A percentile compares a stretch with the other conserved stretches of the same genome.
Conservation (phyloP, 2,329 filamentous ascomycete species). For the Penicillium sp. region DNA sequence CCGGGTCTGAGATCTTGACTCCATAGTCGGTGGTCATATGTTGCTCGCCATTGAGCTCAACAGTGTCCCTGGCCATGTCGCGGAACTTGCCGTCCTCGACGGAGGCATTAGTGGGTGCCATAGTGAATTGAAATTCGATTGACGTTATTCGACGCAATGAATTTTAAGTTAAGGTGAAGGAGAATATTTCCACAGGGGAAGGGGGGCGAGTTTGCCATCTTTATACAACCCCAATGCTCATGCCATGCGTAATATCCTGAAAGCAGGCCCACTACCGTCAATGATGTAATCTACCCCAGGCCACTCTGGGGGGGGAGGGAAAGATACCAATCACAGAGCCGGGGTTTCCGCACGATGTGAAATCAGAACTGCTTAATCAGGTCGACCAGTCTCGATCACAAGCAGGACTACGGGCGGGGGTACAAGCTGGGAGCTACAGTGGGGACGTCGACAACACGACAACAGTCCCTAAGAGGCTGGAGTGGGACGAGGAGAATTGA, state of each 20-base stretch:
- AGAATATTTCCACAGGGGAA: not conserved
- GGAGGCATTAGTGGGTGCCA: conserved; percentile 11
- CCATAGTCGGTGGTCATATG: conserved; percentile 76
- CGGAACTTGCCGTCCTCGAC: conserved; percentile 51
- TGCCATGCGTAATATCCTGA: not conserved
- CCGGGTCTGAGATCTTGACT: conserved; percentile 68
- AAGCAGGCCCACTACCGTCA: not conserved
- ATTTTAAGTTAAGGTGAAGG: not conserved
- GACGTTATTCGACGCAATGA: not conserved
- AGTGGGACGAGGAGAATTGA: not conserved
- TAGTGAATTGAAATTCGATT: conserved; percentile 1
- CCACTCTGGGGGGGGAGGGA: not conserved
- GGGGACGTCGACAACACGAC: not conserved
- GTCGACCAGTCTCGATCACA: not conserved
- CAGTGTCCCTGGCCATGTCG: conserved; percentile 59
- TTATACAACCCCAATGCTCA: not conserved
- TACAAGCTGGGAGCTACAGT: not conserved
- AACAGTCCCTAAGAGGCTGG: not conserved
- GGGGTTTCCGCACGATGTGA: not conserved
- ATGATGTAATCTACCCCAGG: conserved; percentile 15
- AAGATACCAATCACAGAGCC: not conserved
- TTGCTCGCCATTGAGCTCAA: conserved; percentile 57
- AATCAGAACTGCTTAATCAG: conserved; percentile 4
- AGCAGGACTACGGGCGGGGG: not conserved
- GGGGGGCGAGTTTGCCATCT: not conserved